Conservation (phyloP, 1,284 basidiomycete species). For the Ustilago cynodontis region DNA sequence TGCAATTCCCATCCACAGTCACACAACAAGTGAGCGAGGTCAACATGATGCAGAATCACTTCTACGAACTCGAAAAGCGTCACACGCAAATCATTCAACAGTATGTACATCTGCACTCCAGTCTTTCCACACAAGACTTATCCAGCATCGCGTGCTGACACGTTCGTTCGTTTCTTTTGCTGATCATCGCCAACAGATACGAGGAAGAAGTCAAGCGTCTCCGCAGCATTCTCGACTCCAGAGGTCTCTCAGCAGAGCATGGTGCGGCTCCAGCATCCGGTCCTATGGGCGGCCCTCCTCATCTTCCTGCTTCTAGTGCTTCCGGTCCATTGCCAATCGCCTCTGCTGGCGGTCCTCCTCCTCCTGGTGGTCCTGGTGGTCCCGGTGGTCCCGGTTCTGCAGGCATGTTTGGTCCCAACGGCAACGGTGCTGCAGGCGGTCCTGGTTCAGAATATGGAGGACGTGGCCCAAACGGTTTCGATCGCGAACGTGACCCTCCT, state of each 20-base stretch:
- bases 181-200: conserved; percentile 71
- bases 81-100: conserved; percentile 79
- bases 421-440: conserved; percentile 36
- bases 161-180: neutral
- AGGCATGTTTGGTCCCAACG: conserved; percentile 55
- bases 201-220: conserved; percentile 80
- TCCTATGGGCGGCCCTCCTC: conserved; percentile 51
- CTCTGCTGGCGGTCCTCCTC: conserved; percentile 71
- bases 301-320: conserved; percentile 49
- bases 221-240: conserved; percentile 76
- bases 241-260: conserved; percentile 55
- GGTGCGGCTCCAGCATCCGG: conserved; percentile 42
- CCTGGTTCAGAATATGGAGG: conserved; percentile 51
- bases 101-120: conserved; percentile 65
- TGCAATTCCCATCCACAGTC: conserved; percentile 18
- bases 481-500: conserved; percentile 68
- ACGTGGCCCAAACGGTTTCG: conserved; percentile 50
- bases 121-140: neutral
- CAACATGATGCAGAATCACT: conserved; percentile 72
- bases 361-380: conserved; percentile 71
- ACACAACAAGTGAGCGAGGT: conserved; percentile 62
- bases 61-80: conserved; percentile 82
- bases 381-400: conserved; percentile 66
- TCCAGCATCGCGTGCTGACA: neutral
- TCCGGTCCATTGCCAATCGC: conserved; percentile 67